These are phyloP conservation scores for Adansonia rubrostipa DNA, from an alignment of 441 rosid genomes.

Conservation along the genomic window DNA sequence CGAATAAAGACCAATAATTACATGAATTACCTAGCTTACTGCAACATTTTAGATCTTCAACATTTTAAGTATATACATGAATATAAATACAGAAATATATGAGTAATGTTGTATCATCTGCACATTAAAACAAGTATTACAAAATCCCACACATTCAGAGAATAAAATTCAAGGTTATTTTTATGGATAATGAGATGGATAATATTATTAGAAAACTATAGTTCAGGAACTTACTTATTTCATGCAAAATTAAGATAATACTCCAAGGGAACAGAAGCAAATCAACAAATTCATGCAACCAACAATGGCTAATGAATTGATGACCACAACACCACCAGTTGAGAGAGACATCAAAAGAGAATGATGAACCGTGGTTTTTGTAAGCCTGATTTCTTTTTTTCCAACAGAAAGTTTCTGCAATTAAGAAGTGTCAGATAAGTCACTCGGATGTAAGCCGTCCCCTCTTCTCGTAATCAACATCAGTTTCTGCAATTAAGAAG, in stretches of 20 bases:
- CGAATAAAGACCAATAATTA: background rate
- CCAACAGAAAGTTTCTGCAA: background rate
- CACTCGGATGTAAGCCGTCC: no score
- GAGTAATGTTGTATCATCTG: background rate
- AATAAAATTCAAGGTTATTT: background rate
- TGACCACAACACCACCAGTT: constrained; percentile 23
- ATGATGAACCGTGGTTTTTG: constrained; percentile 17
- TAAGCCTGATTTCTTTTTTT: background rate
- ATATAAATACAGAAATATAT: background rate
- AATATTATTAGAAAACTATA: background rate
- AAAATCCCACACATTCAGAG: background rate
- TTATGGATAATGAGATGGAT: background rate
- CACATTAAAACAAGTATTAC: background rate
- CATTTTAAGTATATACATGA: background rate
- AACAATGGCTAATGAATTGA: constrained; percentile 12
- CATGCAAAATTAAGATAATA: background rate
- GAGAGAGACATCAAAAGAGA: constrained; percentile 27
- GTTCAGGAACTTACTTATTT: constrained; percentile 31
- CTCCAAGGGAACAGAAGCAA: constrained; percentile 28
- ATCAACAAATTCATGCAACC: constrained; percentile 31
- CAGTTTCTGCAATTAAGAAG: background rate
- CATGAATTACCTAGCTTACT: background rate
- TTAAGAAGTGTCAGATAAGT: constrained; percentile 2
- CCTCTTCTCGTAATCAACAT: no score
- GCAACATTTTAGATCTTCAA: background rate